A percentile compares a stretch with the other conserved stretches of the same genome.
Evolutionary conservation across 2,329 filamentous ascomycete species (phyloP).

Genomic region (Coleophoma cylindrospora): DNA sequence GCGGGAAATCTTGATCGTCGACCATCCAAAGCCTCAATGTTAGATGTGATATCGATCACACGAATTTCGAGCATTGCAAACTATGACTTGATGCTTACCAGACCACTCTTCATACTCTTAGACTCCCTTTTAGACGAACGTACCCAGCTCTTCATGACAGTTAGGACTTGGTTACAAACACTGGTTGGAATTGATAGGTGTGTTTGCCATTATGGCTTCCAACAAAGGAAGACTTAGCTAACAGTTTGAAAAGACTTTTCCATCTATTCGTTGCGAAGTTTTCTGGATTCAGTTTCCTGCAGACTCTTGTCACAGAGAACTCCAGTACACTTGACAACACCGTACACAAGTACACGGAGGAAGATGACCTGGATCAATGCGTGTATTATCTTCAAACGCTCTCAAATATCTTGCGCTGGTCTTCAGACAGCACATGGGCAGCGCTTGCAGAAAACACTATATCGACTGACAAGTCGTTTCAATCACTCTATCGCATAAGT

Average conservation of each 20-base stretch:
- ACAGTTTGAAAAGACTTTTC: conserved; percentile 45
- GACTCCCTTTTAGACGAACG: conserved; percentile 71
- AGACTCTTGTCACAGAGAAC: conserved; percentile 15
- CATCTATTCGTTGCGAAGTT: conserved; percentile 56
- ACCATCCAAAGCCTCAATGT: conserved; percentile 38
- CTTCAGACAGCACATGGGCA: conserved; percentile 65
- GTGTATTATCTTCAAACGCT: conserved; percentile 75
- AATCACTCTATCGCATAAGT: conserved; percentile 45
- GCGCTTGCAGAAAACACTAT: conserved; percentile 61
- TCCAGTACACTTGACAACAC: conserved; percentile 15
- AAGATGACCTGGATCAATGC: conserved; percentile 70
- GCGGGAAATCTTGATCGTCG: conserved; percentile 40
- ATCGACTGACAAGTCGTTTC: conserved; percentile 39
- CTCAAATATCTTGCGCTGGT: conserved; percentile 65
- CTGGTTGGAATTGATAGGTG: conserved; percentile 60
- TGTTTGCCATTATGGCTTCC: conserved; percentile 13
- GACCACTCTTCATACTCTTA: conserved; percentile 76
- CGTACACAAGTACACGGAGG: conserved; percentile 36
- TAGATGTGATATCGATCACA: conserved; percentile 27
- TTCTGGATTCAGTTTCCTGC: conserved; percentile 48
- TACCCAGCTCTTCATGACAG: conserved; percentile 69
- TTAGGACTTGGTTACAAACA: conserved; percentile 74
- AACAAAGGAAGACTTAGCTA: conserved; percentile 7
- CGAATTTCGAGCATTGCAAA: conserved; percentile 52
- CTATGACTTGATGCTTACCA: conserved; percentile 70